Evolutionary conservation across 352 stramenopile genomes (phyloP), one percentile per base, ranked within the genome.

Genomic region (Phytophthora parvispora): DNA sequence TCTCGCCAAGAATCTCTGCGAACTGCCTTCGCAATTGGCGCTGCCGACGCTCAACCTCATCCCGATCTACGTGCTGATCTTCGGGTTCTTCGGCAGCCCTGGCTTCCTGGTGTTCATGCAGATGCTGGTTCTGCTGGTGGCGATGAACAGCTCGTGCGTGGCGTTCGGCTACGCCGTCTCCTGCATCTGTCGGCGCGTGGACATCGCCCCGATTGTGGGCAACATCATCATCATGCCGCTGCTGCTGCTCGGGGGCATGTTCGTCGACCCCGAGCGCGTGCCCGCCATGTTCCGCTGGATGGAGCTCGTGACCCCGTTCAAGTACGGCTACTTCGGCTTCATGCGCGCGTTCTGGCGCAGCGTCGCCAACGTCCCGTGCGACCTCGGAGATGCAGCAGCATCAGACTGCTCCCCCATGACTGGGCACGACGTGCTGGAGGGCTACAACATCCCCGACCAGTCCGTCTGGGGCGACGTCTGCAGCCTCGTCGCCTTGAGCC

Each of bases 201-300:
- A 87, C 51, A 70, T 87, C 25, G 75, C 74, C 45, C 77, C 75
- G 13, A 80, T 87, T 51, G 47, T 87, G 5, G 77, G 74, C 8
- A 81, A 81, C 43, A 71, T 87, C 18, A 18, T 82, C 31, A 81
- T 83, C 57, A 78, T 87, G 52, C 78, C 78, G 18, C 67, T 87
- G 6, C 48, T 87, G 18, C 57, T 87, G 22, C 78, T 87, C 38
- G 78, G 78, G 31, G 78, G 78, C 27, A 69, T 87, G 25, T 84
- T 87, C 49, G 55, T 87, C 2, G 76, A 87, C 51, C 56, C 74
- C 0, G 64, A 83, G 25, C 66, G 60, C 45, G 74, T 76, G 10
- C 78, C 78, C 20, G 42, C 34, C 43, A 76, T 69, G 70, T 81
- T 87, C 29, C 60, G 60, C 28, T 87, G 78, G 78, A 63, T 87